A percentile compares a stretch with the other conserved stretches of the same genome.
Conservation (phyloP, 345 rosid genomes). For the Eucalyptus pauciflora region DNA sequence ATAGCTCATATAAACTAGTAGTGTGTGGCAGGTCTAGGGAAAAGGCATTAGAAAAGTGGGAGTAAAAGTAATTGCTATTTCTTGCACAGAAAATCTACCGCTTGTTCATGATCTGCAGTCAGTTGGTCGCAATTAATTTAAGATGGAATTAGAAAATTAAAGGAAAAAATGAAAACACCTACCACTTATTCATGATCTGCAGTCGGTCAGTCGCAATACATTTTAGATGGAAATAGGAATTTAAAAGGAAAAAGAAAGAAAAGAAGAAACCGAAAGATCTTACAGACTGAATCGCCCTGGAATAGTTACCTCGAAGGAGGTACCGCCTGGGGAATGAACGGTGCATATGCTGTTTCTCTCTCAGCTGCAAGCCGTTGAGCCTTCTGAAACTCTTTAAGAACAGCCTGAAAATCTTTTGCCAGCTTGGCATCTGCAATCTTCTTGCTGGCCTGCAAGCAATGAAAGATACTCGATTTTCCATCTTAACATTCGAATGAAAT, state of each 20-base stretch:
- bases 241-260: not conserved
- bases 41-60: not conserved
- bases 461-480: not conserved
- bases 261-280: not conserved
- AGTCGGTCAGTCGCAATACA: not conserved
- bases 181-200: not conserved
- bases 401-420: constrained; percentile 94
- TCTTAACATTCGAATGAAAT: not conserved
- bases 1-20: not conserved
- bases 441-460: constrained; percentile 37
- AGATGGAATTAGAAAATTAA: not conserved
- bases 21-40: not conserved
- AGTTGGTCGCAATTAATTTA: not conserved
- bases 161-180: not conserved
- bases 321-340: constrained; percentile 55
- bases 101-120: not conserved
- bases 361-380: constrained; percentile 97
- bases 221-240: not conserved
- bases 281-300: not conserved
- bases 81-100: not conserved
- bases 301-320: constrained; percentile 61
- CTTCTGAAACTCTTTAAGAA: constrained; percentile 93
- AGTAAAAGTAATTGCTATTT: not conserved
- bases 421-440: constrained; percentile 95
- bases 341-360: constrained; percentile 86